Evolutionary conservation across 225 moss, liverwort and hornwort species (phyloP), one percentile per base, ranked within the genome.

Genomic region (Neckera pumila): DNA sequence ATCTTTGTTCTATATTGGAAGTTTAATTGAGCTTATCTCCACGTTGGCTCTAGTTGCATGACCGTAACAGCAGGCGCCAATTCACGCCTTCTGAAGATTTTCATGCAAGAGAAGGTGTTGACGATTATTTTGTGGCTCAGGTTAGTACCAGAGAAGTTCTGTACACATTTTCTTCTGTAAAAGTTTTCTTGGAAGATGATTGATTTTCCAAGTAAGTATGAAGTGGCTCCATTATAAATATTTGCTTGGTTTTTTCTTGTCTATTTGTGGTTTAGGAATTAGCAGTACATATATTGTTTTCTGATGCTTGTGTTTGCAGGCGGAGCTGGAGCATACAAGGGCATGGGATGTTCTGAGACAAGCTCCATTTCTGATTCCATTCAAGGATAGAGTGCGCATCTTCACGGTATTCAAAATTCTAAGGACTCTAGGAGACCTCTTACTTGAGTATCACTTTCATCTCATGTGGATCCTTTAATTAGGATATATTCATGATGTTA

Each of bases 351-450:
- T 99, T 64, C 80, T 99, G 43, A 95, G 89, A 85, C 94, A 97
- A 94, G 97, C 99, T 85, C 99, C 99, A 36, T 99, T 96, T 92
- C 89, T 99, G 87, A 96, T 99, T 80, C 99, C 99, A 62, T 99
- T 99, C 76, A 97, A 96, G 79, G 96, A 99, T 75, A 94, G 99
- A 95, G 99, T 99, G 88, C 99, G 97, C 84, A 97, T 99, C 82
- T 99, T 97, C 87, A 95, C 97, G 92, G 98, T 98, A 97, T 85
- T 81, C 49, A 67, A 62, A 56, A 79, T 84, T 84, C 49, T 63
- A n/a, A 90, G 90, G 69, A 83, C 80, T 82, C 64, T 27, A 17
- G 49, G 78, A 72, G 53, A 80, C 53, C 61, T 79, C 87, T 61
- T 28, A 42, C 54, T 88, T 21, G 77, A 85, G 70, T 89, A 64